These are phyloP conservation scores for Erysimum cheiranthoides DNA, from an alignment of 345 rosid species.

Conservation along the genomic window DNA sequence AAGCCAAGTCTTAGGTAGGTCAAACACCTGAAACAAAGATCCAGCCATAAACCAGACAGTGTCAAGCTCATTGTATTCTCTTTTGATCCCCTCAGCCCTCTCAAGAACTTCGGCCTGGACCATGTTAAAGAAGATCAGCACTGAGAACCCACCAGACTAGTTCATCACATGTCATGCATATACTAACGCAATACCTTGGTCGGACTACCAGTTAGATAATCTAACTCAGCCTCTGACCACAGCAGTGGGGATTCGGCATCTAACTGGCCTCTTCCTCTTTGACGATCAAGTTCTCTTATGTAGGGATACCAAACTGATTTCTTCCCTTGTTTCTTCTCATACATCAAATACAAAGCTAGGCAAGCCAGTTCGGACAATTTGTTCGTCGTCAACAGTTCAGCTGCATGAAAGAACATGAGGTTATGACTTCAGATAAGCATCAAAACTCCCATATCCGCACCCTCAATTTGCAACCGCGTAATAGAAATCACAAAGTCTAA, in stretches of 20 bases:
- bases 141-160: slow-evolving; percentile 20
- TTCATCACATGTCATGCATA: slow-evolving; percentile 26
- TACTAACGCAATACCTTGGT: slow-evolving; percentile 64
- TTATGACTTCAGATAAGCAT: slow-evolving; percentile 12
- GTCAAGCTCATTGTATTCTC: slow-evolving; percentile 94
- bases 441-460: background rate
- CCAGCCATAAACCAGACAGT: slow-evolving; percentile 99
- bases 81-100: slow-evolving; percentile 88
- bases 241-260: slow-evolving; percentile 96
- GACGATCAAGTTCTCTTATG: slow-evolving; percentile 97
- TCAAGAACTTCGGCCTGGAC: slow-evolving; percentile 84
- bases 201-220: slow-evolving; percentile 89
- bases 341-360: slow-evolving; percentile 93
- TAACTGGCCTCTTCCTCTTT: slow-evolving; percentile 90
- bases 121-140: slow-evolving; percentile 33
- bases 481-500: background rate
- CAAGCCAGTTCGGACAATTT: slow-evolving; percentile 94
- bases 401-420: slow-evolving; percentile 45
- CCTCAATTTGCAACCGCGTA: slow-evolving; percentile 1
- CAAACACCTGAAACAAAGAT: slow-evolving; percentile 87
- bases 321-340: slow-evolving; percentile 97
- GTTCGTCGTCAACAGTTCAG: slow-evolving; percentile 88
- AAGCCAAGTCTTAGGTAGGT: background rate
- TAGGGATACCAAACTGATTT: slow-evolving; percentile 95
- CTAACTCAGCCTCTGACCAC: slow-evolving; percentile 90